Base-by-base conservation (phyloP, 208 protist genomes). In the Strigomonas galati region DNA sequence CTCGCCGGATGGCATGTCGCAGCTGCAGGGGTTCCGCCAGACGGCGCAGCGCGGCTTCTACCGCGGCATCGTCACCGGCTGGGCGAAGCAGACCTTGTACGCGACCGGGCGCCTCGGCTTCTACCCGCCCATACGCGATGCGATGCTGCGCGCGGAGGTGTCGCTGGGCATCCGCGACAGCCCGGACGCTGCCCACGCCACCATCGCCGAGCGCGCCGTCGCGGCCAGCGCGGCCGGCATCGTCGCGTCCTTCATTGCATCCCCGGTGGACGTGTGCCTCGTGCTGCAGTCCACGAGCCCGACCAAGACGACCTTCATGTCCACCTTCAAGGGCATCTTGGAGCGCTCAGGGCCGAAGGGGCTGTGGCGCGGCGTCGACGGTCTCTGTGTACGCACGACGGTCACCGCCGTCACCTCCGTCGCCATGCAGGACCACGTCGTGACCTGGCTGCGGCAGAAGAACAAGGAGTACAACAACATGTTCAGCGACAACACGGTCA, bases 351-450 rank as follows among this genome's bases (percentile, higher is more conserved):
- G 92, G 23, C 51, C 90, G 30, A 52, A 31, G 15, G 91, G 86
- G 2, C 87, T 92, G 70, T 97, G 93, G 93, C 74, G 87, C 28
- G 93, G 93, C 32, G 69, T 89, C 35, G 84, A 83, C 19, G 87
- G 89, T 0, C 82, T 94, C 30, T 72, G 70, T 40, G 85, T 84
- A 14, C 87, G 93, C 65, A 87, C 90, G 12, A 80, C 86, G 9
- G 72, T 97, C 19, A 89, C 94, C 0, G 92, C 89, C 24, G 78
- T 92, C 6, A 83, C 82, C 62, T 91, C 97, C 79, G 91, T 97
- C 26, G 90, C 84, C 31, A 89, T 95, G 60, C 93, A 97, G 68
- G 93, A 97, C 60, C 93, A 97, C 71, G 77, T 92, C 62, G 67
- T 94, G 57, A 91, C 85, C 12, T 81, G 65, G 44, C 74, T 93